Conservation (phyloP, 108 stramenopile genomes). For the Nitzschia sp. region DNA sequence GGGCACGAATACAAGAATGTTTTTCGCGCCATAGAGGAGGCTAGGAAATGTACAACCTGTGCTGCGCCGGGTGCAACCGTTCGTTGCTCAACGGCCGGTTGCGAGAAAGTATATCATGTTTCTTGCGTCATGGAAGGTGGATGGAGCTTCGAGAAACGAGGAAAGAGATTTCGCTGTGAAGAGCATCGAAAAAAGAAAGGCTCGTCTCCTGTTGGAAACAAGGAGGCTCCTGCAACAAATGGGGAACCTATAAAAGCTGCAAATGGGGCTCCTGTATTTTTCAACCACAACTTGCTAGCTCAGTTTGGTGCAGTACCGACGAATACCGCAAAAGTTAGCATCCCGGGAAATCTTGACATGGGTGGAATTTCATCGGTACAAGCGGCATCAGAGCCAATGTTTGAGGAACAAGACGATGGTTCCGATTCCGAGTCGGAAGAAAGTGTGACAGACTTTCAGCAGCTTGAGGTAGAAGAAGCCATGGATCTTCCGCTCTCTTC, state of each 20-base stretch:
- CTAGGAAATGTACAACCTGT: slow-evolving; percentile 27
- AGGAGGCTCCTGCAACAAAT: not conserved
- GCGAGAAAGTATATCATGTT: slow-evolving; percentile 32
- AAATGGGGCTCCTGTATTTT: not conserved
- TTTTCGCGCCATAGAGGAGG: slow-evolving; percentile 32
- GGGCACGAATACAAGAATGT: slow-evolving; percentile 42
- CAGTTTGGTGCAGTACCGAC: slow-evolving; percentile 18
- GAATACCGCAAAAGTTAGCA: not conserved
- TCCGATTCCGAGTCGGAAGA: slow-evolving; percentile 13
- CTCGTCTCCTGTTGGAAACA: not conserved
- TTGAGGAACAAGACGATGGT: not conserved
- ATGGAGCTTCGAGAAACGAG: slow-evolving; percentile 42
- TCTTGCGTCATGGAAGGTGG: slow-evolving; percentile 26
- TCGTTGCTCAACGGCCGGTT: slow-evolving; percentile 22
- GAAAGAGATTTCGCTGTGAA: slow-evolving; percentile 34
- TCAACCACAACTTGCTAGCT: slow-evolving; percentile 32
- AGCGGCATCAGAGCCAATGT: not conserved
- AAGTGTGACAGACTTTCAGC: not conserved
- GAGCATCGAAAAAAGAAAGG: slow-evolving; percentile 23
- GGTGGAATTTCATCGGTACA: slow-evolving; percentile 6
- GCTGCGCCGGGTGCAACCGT: slow-evolving; percentile 36
- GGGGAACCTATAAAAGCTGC: not conserved
- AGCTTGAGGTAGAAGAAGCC: not conserved
- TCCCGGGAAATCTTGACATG: slow-evolving; percentile 31
- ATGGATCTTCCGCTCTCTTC: slow-evolving; percentile 22